Evolutionary conservation across 768 basidiomycete genomes (phyloP).

Genomic region (Tulasnella sp.): DNA sequence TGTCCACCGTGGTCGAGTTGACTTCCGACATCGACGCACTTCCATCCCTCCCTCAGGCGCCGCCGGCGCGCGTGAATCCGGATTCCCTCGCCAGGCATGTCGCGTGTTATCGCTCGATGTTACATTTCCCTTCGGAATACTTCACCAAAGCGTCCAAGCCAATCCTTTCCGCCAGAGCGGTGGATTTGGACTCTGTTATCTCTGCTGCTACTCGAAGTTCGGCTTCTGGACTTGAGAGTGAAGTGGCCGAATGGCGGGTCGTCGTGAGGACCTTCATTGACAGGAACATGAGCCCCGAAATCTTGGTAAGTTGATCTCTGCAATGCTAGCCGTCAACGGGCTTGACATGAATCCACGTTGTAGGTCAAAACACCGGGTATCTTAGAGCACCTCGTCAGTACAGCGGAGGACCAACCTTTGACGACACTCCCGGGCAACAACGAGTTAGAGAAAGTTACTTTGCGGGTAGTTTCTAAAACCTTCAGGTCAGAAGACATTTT

Average conservation of each 20-base stretch:
- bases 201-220: background rate
- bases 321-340: background rate
- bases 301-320: background rate
- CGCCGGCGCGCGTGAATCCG: background rate
- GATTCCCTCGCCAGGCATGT: background rate
- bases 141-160: conserved; percentile 38
- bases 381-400: background rate
- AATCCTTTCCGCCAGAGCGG: conserved; percentile 43
- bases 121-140: conserved; percentile 53
- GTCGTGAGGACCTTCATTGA: background rate
- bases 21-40: background rate
- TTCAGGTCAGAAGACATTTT: background rate
- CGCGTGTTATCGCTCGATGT: conserved; percentile 27
- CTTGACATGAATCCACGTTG: background rate
- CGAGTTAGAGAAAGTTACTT: background rate
- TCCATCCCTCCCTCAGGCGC: background rate
- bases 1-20: background rate
- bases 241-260: background rate
- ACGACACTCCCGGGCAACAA: background rate
- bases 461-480: background rate
- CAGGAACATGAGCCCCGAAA: background rate
- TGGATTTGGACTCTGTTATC: conserved; percentile 35
- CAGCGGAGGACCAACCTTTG: background rate
- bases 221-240: background rate
- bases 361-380: background rate